These are phyloP conservation scores for Pleurotus sapidus DNA, from an alignment of 768 basidiomycete genomes.

Conservation along the genomic window DNA sequence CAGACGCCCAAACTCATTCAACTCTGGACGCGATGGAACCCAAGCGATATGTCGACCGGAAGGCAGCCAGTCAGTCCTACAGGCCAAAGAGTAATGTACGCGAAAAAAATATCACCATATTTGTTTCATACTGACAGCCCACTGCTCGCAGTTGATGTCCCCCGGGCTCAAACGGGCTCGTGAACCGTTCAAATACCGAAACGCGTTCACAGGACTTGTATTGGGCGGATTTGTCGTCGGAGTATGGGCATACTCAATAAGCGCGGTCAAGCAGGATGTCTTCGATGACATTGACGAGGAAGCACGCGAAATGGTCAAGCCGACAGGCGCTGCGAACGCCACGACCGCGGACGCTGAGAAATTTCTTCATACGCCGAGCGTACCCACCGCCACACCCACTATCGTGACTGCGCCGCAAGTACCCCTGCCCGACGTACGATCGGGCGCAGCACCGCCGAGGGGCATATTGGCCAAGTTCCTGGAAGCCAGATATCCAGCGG, in stretches of 20 bases:
- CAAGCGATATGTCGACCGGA: conserved; percentile 37
- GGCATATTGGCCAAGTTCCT: conserved; percentile 46
- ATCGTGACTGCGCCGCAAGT: conserved; percentile 5
- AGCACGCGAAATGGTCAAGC: conserved; percentile 50
- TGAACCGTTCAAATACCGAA: conserved; percentile 75
- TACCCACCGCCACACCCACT: conserved; percentile 14
- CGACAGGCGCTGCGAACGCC: conserved; percentile 19
- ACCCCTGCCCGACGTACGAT: neutral
- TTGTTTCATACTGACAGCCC: neutral
- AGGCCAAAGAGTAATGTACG: conserved; percentile 52
- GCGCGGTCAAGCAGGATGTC: conserved; percentile 90
- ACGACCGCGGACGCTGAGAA: conserved; percentile 28
- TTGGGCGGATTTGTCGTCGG: conserved; percentile 75
- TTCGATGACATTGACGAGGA: conserved; percentile 87
- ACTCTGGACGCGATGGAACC: neutral
- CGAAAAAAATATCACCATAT: neutral
- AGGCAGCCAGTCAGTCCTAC: conserved; percentile 43
- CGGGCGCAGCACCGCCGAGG: conserved; percentile 17
- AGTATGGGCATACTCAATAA: conserved; percentile 91
- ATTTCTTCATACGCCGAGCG: conserved; percentile 10
- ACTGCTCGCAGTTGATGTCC: conserved; percentile 66
- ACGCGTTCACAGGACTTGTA: conserved; percentile 72
- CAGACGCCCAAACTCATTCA: too few species aligned
- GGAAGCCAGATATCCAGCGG: conserved; percentile 41
- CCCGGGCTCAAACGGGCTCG: conserved; percentile 86